Conservation (phyloP, 352 stramenopile genomes). For the Globisporangium alternatum region DNA sequence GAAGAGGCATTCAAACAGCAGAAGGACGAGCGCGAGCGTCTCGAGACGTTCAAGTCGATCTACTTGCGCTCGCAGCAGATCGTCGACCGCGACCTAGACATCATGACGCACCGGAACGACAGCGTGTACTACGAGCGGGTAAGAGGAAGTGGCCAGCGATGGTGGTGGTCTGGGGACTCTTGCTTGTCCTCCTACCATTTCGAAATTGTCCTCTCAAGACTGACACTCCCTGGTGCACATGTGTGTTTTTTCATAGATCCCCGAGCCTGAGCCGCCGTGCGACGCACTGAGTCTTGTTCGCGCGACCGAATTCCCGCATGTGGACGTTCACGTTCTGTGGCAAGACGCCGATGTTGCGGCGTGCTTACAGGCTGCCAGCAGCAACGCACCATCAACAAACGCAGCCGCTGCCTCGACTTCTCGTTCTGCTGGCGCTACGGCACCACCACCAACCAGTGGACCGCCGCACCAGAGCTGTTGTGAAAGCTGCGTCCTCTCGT, state of each 20-base stretch:
- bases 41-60: constrained; percentile 33
- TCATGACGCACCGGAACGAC: constrained; percentile 66
- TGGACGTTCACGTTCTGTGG: constrained; percentile 42
- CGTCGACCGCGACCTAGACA: constrained; percentile 63
- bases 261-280: constrained; percentile 32
- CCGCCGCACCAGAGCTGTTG: constrained; percentile 33
- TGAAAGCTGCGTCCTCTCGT: constrained; percentile 40
- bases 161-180: not conserved
- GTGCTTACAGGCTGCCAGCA: constrained; percentile 28
- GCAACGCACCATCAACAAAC: constrained; percentile 9
- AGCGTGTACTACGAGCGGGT: constrained; percentile 70
- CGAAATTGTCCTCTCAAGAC: not conserved
- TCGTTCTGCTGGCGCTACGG: not conserved
- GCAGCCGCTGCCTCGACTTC: not conserved
- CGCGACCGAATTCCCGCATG: constrained; percentile 28
- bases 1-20: constrained; percentile 31
- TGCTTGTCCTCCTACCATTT: not conserved
- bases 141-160: not conserved
- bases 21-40: constrained; percentile 36
- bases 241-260: constrained; percentile 30
- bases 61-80: constrained; percentile 64
- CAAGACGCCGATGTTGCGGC: constrained; percentile 41
- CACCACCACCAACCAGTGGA: constrained; percentile 2
- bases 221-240: not conserved
- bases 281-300: constrained; percentile 56